A percentile compares a stretch with the other conserved stretches of the same genome.
These are phyloP conservation scores for Tylopilus rubrobrunneus DNA, from an alignment of 768 basidiomycete genomes.

Conservation along the genomic window DNA sequence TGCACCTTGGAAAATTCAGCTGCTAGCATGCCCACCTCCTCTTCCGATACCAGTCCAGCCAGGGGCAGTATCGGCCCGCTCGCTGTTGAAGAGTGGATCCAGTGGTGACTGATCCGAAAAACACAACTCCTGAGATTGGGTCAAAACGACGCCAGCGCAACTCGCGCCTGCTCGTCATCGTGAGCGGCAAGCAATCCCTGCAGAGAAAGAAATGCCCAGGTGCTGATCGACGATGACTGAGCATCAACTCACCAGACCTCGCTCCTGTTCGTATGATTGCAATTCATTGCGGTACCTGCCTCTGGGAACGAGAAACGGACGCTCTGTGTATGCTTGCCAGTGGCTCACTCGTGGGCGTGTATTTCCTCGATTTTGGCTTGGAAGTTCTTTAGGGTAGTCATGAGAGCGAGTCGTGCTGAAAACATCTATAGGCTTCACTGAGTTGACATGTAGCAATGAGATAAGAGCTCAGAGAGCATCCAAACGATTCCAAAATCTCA, in stretches of 20 bases:
- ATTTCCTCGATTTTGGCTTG: constrained; percentile 79
- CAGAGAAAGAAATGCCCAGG: neutral
- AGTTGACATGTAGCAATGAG: constrained; percentile 1
- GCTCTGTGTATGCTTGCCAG: constrained; percentile 47
- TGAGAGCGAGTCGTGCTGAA: constrained; percentile 6
- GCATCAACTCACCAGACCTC: constrained; percentile 13
- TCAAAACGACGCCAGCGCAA: constrained; percentile 64
- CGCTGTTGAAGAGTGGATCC: constrained; percentile 51
- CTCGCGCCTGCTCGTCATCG: constrained; percentile 55
- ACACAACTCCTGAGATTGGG: constrained; percentile 69
- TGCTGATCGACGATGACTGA: neutral
- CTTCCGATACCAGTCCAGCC: constrained; percentile 53
- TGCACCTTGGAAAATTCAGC: constrained; percentile 44
- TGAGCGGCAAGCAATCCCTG: constrained; percentile 42
- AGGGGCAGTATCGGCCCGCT: constrained; percentile 39
- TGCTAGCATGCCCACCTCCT: constrained; percentile 49
- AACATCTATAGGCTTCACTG: constrained; percentile 11
- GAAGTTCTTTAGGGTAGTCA: constrained; percentile 35
- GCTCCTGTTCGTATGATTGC: constrained; percentile 11
- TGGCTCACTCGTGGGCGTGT: constrained; percentile 57
- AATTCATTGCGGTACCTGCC: neutral
- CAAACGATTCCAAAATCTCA: neutral
- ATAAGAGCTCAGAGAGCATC: neutral
- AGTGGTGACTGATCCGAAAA: constrained; percentile 63
- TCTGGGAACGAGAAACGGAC: constrained; percentile 10